Evolutionary conservation across 1,139 yeast genomes (phyloP).

Genomic region (Candida freyschussii): DNA sequence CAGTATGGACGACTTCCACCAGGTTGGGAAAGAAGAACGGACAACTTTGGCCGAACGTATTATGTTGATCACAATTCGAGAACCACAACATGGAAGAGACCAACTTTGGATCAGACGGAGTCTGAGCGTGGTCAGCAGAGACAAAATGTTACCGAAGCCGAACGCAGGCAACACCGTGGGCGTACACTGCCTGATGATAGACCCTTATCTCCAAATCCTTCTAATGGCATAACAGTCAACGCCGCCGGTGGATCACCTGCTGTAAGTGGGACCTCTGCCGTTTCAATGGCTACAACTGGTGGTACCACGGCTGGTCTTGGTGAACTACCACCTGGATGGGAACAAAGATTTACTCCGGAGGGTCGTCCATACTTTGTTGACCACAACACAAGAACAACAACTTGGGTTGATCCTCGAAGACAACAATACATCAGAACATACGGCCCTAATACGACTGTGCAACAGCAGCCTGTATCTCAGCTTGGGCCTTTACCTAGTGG

Average conservation of each 20-base stretch:
- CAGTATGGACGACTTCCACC: conserved; percentile 95
- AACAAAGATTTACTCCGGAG: conserved; percentile 95
- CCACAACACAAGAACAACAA: conserved; percentile 96
- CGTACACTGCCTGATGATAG: conserved; percentile 81
- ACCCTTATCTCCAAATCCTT: conserved; percentile 37
- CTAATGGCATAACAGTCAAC: conserved; percentile 32
- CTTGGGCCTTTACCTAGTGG: conserved; percentile 97
- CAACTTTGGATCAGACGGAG: conserved; percentile 68
- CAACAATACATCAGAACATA: conserved; percentile 96
- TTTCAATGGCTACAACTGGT: conserved; percentile 80
- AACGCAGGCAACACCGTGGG: conserved; percentile 85
- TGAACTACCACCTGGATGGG: conserved; percentile 98
- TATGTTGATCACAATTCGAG: conserved; percentile 97
- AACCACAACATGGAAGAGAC: conserved; percentile 98
- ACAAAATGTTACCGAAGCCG: conserved; percentile 70
- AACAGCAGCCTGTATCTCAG: conserved; percentile 98
- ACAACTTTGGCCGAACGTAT: conserved; percentile 93
- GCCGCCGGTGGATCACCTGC: conserved; percentile 40
- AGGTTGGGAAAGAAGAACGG: conserved; percentile 99
- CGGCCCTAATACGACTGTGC: conserved; percentile 82
- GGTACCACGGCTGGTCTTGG: conserved; percentile 95
- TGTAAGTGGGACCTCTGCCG: conserved; percentile 66
- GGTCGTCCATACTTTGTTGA: conserved; percentile 98
- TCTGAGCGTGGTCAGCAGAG: conserved; percentile 55
- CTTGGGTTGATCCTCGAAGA: conserved; percentile 99